Evolutionary conservation across 805 yeast genomes (phyloP).

Genomic region (Yarrowia alimentaria): DNA sequence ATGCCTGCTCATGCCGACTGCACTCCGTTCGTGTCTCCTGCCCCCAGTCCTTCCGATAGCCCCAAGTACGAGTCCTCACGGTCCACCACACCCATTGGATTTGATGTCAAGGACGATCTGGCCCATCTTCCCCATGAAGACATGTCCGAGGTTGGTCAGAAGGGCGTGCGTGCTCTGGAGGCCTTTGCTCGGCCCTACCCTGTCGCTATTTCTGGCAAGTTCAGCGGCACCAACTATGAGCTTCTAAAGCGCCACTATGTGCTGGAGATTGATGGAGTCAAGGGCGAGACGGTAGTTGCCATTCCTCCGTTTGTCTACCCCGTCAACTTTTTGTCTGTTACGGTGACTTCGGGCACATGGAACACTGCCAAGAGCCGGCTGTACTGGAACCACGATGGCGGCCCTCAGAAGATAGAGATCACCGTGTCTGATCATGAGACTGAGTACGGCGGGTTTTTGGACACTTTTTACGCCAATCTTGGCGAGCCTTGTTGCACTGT

Average conservation of each 20-base stretch:
- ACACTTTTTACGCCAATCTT: slow-evolving; percentile 9
- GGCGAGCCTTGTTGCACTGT: slow-evolving; percentile 29
- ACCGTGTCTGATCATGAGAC: slow-evolving; percentile 2
- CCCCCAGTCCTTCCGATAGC: slow-evolving; percentile 8
- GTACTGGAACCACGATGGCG: slow-evolving; percentile 24
- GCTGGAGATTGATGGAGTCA: slow-evolving; percentile 44
- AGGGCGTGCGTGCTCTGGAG: slow-evolving; percentile 35
- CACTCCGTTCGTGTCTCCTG: slow-evolving; percentile 19
- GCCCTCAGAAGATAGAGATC: slow-evolving; percentile 27
- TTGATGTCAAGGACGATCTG: not conserved
- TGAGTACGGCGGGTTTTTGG: slow-evolving; percentile 23
- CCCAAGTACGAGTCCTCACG: not conserved
- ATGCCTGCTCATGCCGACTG: not conserved
- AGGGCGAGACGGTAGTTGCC: slow-evolving; percentile 7
- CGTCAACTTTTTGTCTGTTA: not conserved
- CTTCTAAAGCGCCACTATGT: slow-evolving; percentile 48
- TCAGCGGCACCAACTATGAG: slow-evolving; percentile 58
- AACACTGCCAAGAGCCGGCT: not conserved
- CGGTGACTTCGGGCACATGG: slow-evolving; percentile 9
- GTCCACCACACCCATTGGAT: not conserved
- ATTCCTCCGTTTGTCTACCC: slow-evolving; percentile 21
- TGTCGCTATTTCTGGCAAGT: slow-evolving; percentile 58
- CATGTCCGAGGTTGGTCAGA: slow-evolving; percentile 8
- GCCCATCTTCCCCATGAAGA: slow-evolving; percentile 14
- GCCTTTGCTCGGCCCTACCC: slow-evolving; percentile 81